These are phyloP conservation scores for Enterocytospora artemiae DNA, from an alignment of 371 early-diverging fungal species.

Conservation along the genomic window DNA sequence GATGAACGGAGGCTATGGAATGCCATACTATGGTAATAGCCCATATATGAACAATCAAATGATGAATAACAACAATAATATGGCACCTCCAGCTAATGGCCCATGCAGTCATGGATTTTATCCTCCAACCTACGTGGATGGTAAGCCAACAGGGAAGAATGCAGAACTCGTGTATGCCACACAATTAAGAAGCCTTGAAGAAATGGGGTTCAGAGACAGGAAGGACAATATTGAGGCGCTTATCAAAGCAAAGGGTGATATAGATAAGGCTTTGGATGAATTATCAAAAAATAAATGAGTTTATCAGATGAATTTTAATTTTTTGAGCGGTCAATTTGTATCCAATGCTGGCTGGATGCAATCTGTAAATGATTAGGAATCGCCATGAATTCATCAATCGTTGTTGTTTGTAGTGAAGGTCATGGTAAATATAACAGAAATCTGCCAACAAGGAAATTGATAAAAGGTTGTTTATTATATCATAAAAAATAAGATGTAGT, in stretches of 20 bases:
- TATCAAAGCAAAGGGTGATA: conserved; percentile 34
- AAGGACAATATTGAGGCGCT: conserved; percentile 35
- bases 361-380: no score
- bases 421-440: no score
- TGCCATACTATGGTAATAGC: neutral
- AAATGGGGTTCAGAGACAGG: conserved; percentile 50
- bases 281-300: conserved; percentile 21
- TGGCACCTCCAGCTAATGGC: conserved; percentile 8
- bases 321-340: no score
- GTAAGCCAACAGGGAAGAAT: neutral
- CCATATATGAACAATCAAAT: neutral
- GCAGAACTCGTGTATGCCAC: conserved; percentile 18
- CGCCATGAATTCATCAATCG: no score
- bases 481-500: no score
- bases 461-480: no score
- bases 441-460: no score
- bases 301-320: no score
- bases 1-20: neutral
- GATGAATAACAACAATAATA: neutral
- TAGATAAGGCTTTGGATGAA: conserved; percentile 38
- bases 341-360: no score
- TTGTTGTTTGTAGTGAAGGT: no score
- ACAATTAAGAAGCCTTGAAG: conserved; percentile 28
- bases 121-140: conserved; percentile 11
- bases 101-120: conserved; percentile 40